A percentile compares a stretch with the other conserved stretches of the same genome.
Conservation (phyloP, 2,329 filamentous ascomycete genomes). For the Onygenales sp. region DNA sequence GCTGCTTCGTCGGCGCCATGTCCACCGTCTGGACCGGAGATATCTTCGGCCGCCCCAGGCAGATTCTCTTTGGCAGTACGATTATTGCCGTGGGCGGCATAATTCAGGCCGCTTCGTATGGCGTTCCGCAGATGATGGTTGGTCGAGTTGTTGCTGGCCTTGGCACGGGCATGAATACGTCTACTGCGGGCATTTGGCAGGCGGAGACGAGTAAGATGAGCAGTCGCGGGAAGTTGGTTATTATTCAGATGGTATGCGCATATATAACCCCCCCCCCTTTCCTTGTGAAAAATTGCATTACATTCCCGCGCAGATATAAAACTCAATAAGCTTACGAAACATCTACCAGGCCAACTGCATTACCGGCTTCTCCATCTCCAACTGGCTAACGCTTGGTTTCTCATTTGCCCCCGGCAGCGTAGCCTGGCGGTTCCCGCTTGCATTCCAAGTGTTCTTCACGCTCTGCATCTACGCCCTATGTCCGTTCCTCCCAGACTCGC, state of each 20-base stretch:
- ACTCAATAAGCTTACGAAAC: neutral
- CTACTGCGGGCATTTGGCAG: constrained; percentile 38
- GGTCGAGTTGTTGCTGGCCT: constrained; percentile 38
- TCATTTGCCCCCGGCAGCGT: constrained; percentile 28
- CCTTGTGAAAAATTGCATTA: no score
- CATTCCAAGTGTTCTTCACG: constrained; percentile 23
- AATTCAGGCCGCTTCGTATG: constrained; percentile 33
- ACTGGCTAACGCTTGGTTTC: constrained; percentile 35
- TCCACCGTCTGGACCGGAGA: constrained; percentile 33
- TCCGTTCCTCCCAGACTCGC: constrained; percentile 28
- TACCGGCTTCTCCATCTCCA: constrained; percentile 34
- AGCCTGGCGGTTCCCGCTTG: constrained; percentile 23
- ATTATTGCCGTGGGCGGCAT: constrained; percentile 36
- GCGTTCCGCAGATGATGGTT: constrained; percentile 36
- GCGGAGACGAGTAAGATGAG: constrained; percentile 34
- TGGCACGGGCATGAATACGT: constrained; percentile 41
- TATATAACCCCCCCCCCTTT: neutral
- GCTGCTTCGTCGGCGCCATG: constrained; percentile 40
- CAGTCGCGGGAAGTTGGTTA: constrained; percentile 29
- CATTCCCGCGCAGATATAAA: neutral
- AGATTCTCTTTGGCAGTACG: constrained; percentile 33
- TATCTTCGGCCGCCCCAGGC: constrained; percentile 31
- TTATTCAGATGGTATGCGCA: constrained; percentile 19
- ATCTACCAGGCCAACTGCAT: constrained; percentile 19
- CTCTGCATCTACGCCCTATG: constrained; percentile 17